A percentile compares a stretch with the other conserved stretches of the same genome.
phyloP scores from a whole-genome alignment of 2,329 filamentous ascomycete genomes.

The Penicillium sp. region DNA sequence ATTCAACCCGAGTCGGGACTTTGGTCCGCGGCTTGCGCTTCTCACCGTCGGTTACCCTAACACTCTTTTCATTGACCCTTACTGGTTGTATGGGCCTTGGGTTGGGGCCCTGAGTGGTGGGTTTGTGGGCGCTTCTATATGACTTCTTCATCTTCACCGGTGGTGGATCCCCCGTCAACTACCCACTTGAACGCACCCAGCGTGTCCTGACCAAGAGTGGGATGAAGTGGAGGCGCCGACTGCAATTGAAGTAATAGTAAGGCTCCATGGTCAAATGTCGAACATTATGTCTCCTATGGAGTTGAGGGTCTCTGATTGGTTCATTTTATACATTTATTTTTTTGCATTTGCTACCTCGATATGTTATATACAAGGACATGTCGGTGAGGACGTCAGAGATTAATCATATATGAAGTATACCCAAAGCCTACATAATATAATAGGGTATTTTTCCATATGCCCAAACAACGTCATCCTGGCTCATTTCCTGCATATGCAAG shows the following conservation, averaged over 20 bases:
- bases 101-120: conserved; percentile 30
- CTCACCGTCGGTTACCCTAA: conserved; percentile 39
- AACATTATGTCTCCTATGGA: not conserved
- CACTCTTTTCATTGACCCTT: conserved; percentile 37
- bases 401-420: not conserved
- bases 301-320: not conserved
- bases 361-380: not conserved
- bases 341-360: not conserved
- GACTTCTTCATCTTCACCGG: conserved; percentile 46
- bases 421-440: not conserved
- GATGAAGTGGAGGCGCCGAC: conserved; percentile 24
- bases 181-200: conserved; percentile 39
- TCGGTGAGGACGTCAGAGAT: no score
- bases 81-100: conserved; percentile 44
- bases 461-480: not conserved
- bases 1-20: conserved; percentile 45
- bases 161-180: conserved; percentile 46
- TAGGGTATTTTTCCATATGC: not conserved
- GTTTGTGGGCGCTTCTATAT: conserved; percentile 42
- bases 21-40: conserved; percentile 43
- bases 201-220: conserved; percentile 40
- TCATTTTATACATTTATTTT: not conserved
- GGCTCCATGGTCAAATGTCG: not conserved
- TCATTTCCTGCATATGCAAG: conserved; percentile 7
- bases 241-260: conserved; percentile 18